These are phyloP conservation scores for Rhizoctonia solani DNA, from an alignment of 1,284 basidiomycete species.

Conservation along the genomic window DNA sequence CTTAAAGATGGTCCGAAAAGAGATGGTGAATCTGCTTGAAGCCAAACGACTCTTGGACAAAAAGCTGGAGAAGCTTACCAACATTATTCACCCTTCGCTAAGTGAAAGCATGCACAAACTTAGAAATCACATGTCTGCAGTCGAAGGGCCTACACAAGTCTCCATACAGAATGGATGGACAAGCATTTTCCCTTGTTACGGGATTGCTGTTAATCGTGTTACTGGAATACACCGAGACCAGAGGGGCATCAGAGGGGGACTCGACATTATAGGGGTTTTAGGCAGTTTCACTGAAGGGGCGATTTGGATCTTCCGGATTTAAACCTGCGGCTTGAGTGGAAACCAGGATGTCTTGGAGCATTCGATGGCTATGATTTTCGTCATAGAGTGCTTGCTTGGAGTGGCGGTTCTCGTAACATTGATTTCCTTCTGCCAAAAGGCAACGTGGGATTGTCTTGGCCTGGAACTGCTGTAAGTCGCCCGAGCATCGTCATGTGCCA, in stretches of 20 bases:
- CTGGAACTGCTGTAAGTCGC: too few relatives aligned
- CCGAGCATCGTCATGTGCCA: too few relatives aligned
- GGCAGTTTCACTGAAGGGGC: background rate
- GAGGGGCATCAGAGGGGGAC: background rate
- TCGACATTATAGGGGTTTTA: conserved; percentile 19
- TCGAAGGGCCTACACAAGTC: background rate
- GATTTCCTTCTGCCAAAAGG: conserved; percentile 2
- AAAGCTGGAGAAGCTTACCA: background rate
- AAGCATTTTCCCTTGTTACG: conserved; percentile 4
- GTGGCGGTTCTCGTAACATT: background rate
- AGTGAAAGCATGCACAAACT: background rate
- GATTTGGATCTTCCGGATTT: background rate
- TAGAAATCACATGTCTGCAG: background rate
- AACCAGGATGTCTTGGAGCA: background rate
- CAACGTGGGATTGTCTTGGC: conserved; percentile 8
- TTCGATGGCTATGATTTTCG: conserved; percentile 17
- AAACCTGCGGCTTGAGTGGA: conserved; percentile 1
- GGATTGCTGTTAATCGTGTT: background rate
- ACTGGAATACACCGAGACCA: background rate
- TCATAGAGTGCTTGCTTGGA: background rate
- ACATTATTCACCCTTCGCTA: background rate
- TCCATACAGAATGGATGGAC: conserved; percentile 14
- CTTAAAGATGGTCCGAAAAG: background rate
- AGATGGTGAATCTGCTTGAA: background rate
- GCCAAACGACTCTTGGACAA: background rate